Evolutionary conservation across 192 early-diverging fungal species (phyloP).

Genomic region (Oehlia diaphana): DNA sequence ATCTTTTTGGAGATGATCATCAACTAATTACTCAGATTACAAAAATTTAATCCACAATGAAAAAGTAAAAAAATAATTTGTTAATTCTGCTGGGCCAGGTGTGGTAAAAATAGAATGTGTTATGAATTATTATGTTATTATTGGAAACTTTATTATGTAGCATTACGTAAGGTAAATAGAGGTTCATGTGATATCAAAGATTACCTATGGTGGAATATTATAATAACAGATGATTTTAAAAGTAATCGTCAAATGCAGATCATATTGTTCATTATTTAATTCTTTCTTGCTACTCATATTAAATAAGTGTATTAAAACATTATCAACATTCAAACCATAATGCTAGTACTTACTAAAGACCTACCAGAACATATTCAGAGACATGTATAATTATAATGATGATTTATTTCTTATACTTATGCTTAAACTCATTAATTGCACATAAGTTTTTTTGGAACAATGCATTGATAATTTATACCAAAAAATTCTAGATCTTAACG

Average conservation of each 20-base stretch:
- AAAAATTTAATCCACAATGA: neutral
- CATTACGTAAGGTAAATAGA: neutral
- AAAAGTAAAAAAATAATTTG: neutral
- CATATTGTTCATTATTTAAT: neutral
- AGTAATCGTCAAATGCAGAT: neutral
- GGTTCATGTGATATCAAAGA: neutral
- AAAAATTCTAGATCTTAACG: neutral
- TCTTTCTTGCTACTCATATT: neutral
- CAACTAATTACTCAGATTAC: neutral
- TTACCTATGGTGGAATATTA: neutral
- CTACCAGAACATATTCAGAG: neutral
- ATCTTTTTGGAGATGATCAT: neutral
- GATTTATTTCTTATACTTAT: neutral
- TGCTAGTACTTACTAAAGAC: neutral
- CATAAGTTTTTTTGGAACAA: neutral
- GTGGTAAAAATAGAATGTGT: neutral
- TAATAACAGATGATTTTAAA: too few relatives aligned
- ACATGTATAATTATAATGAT: neutral
- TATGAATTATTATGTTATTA: constrained; percentile 1
- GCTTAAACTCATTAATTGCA: neutral
- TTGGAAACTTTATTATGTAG: neutral
- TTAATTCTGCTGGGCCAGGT: neutral
- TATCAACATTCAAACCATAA: neutral
- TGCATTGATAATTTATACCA: neutral
- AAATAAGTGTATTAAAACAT: neutral